These are phyloP conservation scores for Clathrus columnatus DNA, from an alignment of 768 basidiomycete genomes.

Conservation along the genomic window DNA sequence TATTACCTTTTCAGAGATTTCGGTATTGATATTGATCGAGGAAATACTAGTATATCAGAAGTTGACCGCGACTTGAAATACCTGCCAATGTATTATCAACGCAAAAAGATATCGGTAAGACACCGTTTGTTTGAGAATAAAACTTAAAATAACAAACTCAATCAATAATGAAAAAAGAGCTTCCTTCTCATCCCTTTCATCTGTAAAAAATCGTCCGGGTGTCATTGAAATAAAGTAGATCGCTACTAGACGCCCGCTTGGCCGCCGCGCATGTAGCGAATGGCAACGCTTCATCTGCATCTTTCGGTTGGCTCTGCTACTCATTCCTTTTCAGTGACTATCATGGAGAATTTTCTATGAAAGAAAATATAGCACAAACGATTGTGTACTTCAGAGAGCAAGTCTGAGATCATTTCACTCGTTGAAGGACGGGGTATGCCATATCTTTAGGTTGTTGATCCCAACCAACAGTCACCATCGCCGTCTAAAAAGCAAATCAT, in stretches of 20 bases:
- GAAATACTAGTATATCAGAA: neutral
- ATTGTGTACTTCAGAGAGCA: too few relatives aligned
- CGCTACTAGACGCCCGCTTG: too few relatives aligned
- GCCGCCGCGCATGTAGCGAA: too few relatives aligned
- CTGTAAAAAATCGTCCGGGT: neutral
- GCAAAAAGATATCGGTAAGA: neutral
- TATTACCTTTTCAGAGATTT: neutral
- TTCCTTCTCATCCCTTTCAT: conserved; percentile 1
- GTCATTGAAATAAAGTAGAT: too few relatives aligned
- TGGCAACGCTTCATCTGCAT: too few relatives aligned
- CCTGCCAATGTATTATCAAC: neutral
- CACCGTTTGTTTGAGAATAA: neutral
- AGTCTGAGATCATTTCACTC: too few relatives aligned
- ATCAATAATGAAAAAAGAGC: neutral
- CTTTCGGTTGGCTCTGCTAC: too few relatives aligned
- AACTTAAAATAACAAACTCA: neutral
- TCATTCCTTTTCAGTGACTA: too few relatives aligned
- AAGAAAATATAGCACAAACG: too few relatives aligned
- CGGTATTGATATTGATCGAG: neutral
- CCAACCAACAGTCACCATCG: neutral
- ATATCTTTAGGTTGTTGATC: too few relatives aligned
- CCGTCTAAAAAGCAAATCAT: neutral
- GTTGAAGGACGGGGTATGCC: too few relatives aligned
- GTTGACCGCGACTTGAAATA: neutral
- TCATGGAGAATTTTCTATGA: too few relatives aligned